Base-by-base conservation (phyloP, 2,329 filamentous ascomycete species). In the Penicillium sp. region DNA sequence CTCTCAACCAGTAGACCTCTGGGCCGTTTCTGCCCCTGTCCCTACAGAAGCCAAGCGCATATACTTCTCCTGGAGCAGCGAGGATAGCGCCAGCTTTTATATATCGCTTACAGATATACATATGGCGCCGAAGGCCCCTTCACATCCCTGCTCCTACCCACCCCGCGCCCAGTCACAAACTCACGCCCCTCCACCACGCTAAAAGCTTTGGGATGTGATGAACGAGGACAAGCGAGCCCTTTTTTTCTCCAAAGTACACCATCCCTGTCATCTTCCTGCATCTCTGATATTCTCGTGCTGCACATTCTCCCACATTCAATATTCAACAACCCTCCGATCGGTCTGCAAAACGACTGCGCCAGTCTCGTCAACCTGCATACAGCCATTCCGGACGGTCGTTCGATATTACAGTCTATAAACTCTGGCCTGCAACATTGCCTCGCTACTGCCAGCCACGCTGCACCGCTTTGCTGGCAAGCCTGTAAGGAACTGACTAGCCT, bases 161-260 rank as follows among this genome's bases (percentile, higher is more conserved):
- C 61, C 56, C 61, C 58, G 60, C 58, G 55, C 51, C 58, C 52
- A 62, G 61, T 65, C 66, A 65, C 63, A 62, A 59, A 62, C 55
- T 66, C 56, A 67, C 55, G 66, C 56, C 63, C 61, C 61, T 66
- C 57, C 50, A 59, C 64, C 65, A 66, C 65, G 60, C 62, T 66
- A 66, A 56, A 56, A 37, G 41, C 36, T 60, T 54, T 52, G 31
- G 55, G 60, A 52, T 67, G 66, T 68, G 65, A 68, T 65, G 59
- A 65, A 65, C 58, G 60, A 64, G 49, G 60, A 49, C 41, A 60
- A 65, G 60, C 58, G 58, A 65, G 56, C 49, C 37, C 57, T 59
- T 54, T 47, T 39, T 31, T 33, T 39, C 35, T 36, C 43, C 41
- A 53, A 50, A 57, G 13, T 53, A 13, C n/a, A 46, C 22, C 14